These are phyloP conservation scores for Chytriomyces hyalinus DNA, from an alignment of 192 early-diverging fungal species.

Conservation along the genomic window DNA sequence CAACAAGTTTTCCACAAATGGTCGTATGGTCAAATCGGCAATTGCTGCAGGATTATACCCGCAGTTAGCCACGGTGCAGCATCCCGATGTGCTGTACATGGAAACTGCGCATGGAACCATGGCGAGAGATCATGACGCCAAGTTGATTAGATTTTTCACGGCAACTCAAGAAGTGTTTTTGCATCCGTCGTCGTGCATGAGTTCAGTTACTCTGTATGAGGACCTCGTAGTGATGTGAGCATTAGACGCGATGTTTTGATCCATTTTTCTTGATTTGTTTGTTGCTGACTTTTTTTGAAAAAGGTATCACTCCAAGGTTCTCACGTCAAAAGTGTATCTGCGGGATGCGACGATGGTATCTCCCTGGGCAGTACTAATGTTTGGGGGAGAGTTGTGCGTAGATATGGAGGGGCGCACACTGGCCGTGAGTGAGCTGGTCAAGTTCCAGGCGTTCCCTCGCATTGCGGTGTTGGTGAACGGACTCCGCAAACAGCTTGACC, in stretches of 20 bases:
- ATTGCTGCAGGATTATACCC: conserved; percentile 87
- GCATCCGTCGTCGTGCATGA: conserved; percentile 82
- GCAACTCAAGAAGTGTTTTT: conserved; percentile 73
- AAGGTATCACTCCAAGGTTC: conserved; percentile 62
- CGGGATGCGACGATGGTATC: conserved; percentile 70
- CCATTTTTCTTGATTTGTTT: too few species aligned
- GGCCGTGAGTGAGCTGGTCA: conserved; percentile 56
- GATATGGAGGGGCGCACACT: conserved; percentile 73
- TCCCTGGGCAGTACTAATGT: conserved; percentile 75
- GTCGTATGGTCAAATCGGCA: conserved; percentile 71
- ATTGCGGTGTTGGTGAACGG: conserved; percentile 74
- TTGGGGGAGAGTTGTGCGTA: conserved; percentile 79
- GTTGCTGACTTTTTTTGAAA: neutral
- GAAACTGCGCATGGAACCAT: conserved; percentile 75
- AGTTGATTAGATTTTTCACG: conserved; percentile 72
- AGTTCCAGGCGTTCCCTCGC: conserved; percentile 68
- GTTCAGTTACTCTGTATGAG: conserved; percentile 62
- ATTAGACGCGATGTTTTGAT: neutral
- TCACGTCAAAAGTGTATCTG: conserved; percentile 71
- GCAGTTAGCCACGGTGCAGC: conserved; percentile 72
- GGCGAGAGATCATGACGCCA: conserved; percentile 69
- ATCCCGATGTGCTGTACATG: conserved; percentile 66
- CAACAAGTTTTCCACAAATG: conserved; percentile 65
- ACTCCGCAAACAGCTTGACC: conserved; percentile 73
- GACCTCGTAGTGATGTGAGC: conserved; percentile 69